These are phyloP conservation scores for Dimocarpus longan DNA, from an alignment of 345 rosid genomes.

Conservation along the genomic window DNA sequence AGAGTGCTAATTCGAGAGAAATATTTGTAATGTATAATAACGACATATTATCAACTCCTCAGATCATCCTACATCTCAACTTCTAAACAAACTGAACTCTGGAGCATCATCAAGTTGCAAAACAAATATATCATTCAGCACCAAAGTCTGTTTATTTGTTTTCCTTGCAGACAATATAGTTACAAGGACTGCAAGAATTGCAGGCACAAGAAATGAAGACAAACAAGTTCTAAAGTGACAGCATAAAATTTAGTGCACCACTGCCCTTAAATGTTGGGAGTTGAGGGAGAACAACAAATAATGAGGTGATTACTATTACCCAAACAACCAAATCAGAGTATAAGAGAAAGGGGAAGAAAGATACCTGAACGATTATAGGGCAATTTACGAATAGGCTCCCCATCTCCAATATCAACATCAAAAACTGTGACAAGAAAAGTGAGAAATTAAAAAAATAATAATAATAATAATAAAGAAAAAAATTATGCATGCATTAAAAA, in stretches of 20 bases:
- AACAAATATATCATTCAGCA: not conserved
- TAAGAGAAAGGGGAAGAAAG: not conserved
- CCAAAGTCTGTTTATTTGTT: not conserved
- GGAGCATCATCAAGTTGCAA: not conserved
- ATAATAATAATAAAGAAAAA: no score
- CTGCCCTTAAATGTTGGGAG: not conserved
- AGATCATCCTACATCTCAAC: slow-evolving; percentile 1
- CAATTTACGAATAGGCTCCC: slow-evolving; percentile 88
- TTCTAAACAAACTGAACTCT: not conserved
- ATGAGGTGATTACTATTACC: not conserved
- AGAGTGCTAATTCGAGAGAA: not conserved
- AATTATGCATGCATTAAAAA: no score
- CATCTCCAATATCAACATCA: slow-evolving; percentile 98
- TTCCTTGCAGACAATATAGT: slow-evolving; percentile 10
- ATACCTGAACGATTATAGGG: slow-evolving; percentile 93
- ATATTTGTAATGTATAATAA: not conserved
- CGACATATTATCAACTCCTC: not conserved
- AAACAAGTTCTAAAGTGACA: not conserved
- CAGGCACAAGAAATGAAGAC: not conserved
- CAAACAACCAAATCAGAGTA: slow-evolving; percentile 13
- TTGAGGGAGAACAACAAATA: not conserved
- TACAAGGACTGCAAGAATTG: not conserved
- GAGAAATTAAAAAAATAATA: not conserved
- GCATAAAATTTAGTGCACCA: not conserved
- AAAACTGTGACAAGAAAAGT: slow-evolving; percentile 57